These are phyloP conservation scores for Raffaelea ambrosiae DNA, from an alignment of 2,329 filamentous ascomycete genomes.

Conservation along the genomic window DNA sequence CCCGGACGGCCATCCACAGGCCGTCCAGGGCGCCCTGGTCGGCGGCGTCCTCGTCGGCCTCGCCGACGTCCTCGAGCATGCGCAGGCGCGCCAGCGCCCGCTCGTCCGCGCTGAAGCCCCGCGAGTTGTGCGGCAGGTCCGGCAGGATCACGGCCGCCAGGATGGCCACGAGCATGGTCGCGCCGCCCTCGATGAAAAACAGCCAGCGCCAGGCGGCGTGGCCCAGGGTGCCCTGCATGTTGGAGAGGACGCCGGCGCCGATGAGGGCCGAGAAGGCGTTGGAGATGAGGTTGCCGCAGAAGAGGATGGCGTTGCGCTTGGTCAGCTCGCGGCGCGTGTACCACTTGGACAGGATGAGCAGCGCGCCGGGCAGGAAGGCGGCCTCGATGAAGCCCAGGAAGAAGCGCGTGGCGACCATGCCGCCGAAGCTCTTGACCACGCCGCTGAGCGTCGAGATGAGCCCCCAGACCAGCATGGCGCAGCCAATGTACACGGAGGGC, in stretches of 20 bases:
- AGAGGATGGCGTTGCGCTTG: conserved; percentile 9
- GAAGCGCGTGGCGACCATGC: conserved; percentile 13
- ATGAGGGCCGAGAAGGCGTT: conserved; percentile 7
- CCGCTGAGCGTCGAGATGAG: conserved; percentile 5
- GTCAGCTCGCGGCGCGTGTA: conserved; percentile 7
- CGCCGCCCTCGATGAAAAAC: conserved; percentile 44
- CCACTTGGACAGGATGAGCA: conserved; percentile 11
- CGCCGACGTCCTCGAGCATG: conserved; percentile 47
- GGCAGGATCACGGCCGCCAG: conserved; percentile 55
- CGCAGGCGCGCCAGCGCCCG: conserved; percentile 41
- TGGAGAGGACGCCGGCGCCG: conserved; percentile 38
- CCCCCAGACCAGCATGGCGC: conserved; percentile 9
- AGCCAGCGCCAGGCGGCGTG: conserved; percentile 37
- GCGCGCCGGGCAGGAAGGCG: conserved; percentile 1
- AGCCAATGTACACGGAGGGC: conserved; percentile 9
- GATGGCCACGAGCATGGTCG: conserved; percentile 45
- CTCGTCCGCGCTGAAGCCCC: conserved; percentile 50
- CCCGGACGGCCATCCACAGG: conserved; percentile 46
- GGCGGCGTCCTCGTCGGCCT: conserved; percentile 40
- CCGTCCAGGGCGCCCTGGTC: conserved; percentile 43
- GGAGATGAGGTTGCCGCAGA: conserved; percentile 8
- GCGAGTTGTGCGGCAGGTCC: conserved; percentile 49
- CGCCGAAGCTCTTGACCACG: conserved; percentile 1
- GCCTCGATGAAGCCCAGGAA: conserved; percentile 5
- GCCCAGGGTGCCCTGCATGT: conserved; percentile 44